These are phyloP conservation scores for Zygoascus meyerae DNA, from an alignment of 1,139 yeast species.

Conservation along the genomic window DNA sequence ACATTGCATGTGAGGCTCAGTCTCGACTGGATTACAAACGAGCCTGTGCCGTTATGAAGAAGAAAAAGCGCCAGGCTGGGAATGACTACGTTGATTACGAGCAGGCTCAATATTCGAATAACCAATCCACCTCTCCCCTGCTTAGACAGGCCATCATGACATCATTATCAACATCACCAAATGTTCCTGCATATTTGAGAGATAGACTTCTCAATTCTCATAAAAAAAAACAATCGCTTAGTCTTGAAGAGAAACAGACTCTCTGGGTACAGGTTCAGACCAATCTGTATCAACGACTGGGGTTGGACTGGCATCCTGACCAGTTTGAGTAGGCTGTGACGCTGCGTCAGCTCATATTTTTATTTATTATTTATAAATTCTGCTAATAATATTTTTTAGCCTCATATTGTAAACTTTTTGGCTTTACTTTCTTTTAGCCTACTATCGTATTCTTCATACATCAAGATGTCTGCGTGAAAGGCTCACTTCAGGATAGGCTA, in stretches of 20 bases:
- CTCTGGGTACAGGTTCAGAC: conserved; percentile 59
- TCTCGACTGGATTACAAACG: conserved; percentile 54
- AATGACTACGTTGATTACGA: conserved; percentile 5
- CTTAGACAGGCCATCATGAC: conserved; percentile 30
- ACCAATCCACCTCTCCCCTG: conserved; percentile 23
- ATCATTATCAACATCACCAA: conserved; percentile 29
- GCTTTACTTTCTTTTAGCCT: neutral
- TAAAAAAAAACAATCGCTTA: conserved; percentile 32
- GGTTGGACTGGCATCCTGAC: conserved; percentile 57
- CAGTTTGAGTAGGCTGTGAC: conserved; percentile 21
- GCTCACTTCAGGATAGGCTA: too few relatives aligned
- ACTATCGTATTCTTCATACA: too few relatives aligned
- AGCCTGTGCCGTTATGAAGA: conserved; percentile 38
- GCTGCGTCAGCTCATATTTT: neutral
- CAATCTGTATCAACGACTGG: conserved; percentile 48
- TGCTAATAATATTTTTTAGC: neutral
- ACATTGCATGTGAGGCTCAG: conserved; percentile 64
- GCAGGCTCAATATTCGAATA: conserved; percentile 6
- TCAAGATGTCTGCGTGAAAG: too few relatives aligned
- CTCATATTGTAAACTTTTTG: neutral
- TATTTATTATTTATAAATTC: neutral
- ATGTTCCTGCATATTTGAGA: conserved; percentile 23
- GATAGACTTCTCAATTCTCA: conserved; percentile 2
- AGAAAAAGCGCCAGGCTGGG: conserved; percentile 35
- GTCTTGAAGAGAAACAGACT: conserved; percentile 48